Evolutionary conservation across 768 basidiomycete species (phyloP).

Genomic region (Tylopilus sp.): DNA sequence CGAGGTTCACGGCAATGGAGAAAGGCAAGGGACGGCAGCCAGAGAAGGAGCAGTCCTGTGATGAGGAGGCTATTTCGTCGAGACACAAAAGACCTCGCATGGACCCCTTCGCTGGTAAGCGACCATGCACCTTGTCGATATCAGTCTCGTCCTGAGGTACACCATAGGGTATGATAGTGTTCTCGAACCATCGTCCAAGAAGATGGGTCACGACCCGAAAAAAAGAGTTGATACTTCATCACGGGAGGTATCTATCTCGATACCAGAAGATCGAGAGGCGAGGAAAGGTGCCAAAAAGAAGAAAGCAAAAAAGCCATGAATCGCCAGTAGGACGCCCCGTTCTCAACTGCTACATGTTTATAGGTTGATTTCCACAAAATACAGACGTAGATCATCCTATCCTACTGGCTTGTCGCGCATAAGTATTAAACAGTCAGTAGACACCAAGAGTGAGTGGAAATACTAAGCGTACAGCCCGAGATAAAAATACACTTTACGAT

Average conservation of each 20-base stretch:
- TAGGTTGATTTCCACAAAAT: constrained; percentile 15
- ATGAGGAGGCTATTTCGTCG: constrained; percentile 11
- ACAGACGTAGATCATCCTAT: constrained; percentile 13
- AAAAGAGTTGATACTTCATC: constrained; percentile 8
- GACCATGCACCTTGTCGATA: background rate
- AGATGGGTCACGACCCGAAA: constrained; percentile 8
- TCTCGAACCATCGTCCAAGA: background rate
- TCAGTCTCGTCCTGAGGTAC: background rate
- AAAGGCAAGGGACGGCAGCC: constrained; percentile 40
- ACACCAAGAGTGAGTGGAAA: constrained; percentile 8
- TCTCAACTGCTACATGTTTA: constrained; percentile 2
- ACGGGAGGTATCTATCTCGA: constrained; percentile 20
- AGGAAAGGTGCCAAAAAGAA: constrained; percentile 33
- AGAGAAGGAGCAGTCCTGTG: constrained; percentile 16
- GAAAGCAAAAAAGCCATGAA: constrained; percentile 27
- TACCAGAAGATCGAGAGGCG: constrained; percentile 22
- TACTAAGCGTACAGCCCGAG: constrained; percentile 27
- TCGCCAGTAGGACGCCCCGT: constrained; percentile 9
- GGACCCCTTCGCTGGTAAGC: constrained; percentile 66
- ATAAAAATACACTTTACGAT: constrained; percentile 25
- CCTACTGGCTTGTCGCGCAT: constrained; percentile 12
- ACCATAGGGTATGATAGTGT: constrained; percentile 32
- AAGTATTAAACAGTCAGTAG: constrained; percentile 15
- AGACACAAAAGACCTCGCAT: constrained; percentile 52
- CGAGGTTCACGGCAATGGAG: constrained; percentile 5